Conservation (phyloP, 2,329 filamentous ascomycete genomes). For the Zymoseptoria ardabiliae region DNA sequence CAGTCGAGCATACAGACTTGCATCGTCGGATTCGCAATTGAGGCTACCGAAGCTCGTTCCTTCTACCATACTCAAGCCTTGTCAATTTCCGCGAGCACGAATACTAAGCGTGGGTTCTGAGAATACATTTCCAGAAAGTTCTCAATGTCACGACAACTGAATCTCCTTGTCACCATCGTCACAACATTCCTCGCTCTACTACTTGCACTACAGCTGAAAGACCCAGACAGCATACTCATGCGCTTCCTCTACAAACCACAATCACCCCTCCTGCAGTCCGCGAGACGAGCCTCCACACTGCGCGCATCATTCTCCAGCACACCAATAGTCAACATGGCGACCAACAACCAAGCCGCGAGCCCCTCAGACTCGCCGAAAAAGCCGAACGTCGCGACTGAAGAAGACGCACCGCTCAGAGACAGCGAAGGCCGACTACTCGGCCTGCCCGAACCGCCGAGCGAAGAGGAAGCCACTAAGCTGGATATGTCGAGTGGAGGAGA, state of each 20-base stretch:
- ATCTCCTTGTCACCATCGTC: not conserved
- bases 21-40: not conserved
- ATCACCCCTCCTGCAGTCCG: not conserved
- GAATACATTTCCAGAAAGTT: not conserved
- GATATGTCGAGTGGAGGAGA: slow-evolving; percentile 28
- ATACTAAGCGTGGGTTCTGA: not conserved
- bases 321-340: not conserved
- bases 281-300: slow-evolving; percentile 2
- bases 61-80: not conserved
- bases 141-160: slow-evolving; percentile 8
- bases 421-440: slow-evolving; percentile 9
- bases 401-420: not conserved
- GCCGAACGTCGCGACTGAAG: not conserved
- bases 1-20: not conserved
- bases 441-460: slow-evolving; percentile 19
- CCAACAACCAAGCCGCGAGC: not conserved
- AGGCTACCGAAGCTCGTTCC: not conserved
- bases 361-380: not conserved
- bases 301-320: slow-evolving; percentile 1
- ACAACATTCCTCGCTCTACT: slow-evolving; percentile 2
- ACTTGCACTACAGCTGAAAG: slow-evolving; percentile 2
- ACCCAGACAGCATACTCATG: slow-evolving; percentile 8
- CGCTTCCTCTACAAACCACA: slow-evolving; percentile 1
- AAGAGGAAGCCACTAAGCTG: slow-evolving; percentile 27
- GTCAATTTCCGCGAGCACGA: not conserved